phyloP scores from a whole-genome alignment of 352 stramenopile genomes.

The Phytopythium litorale region DNA sequence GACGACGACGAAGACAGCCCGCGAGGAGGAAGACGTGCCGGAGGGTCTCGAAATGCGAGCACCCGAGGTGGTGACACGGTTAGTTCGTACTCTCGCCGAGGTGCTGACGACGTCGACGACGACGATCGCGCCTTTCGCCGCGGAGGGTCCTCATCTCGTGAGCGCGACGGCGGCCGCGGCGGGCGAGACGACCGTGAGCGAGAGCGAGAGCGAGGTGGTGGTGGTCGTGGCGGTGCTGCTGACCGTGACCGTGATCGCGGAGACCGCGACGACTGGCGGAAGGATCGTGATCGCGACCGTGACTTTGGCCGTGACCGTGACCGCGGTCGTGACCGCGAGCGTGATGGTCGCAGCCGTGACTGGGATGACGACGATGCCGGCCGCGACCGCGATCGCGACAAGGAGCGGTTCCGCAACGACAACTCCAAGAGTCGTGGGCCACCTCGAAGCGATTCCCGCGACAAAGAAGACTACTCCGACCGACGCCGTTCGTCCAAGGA shows the following conservation, averaged over 20 bases:
- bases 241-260: conserved; percentile 31
- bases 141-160: conserved; percentile 3
- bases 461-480: conserved; percentile 28
- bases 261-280: conserved; percentile 12
- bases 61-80: conserved; percentile 9
- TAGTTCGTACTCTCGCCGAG: conserved; percentile 26
- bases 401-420: conserved; percentile 9
- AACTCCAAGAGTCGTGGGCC: conserved; percentile 18
- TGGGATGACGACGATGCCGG: conserved; percentile 23
- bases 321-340: conserved; percentile 21
- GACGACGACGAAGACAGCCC: conserved; percentile 56
- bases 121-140: conserved; percentile 33
- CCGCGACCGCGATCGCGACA: conserved; percentile 24
- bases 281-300: conserved; percentile 22
- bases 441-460: conserved; percentile 13
- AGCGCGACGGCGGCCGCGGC: conserved; percentile 5
- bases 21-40: conserved; percentile 17
- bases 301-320: conserved; percentile 32
- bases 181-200: conserved; percentile 13
- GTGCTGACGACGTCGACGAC: conserved; percentile 38
- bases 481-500: conserved; percentile 37
- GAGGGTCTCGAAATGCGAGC: conserved; percentile 14
- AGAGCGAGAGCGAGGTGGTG: conserved; percentile 24
- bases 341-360: conserved; percentile 26
- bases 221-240: conserved; percentile 26